phyloP scores from a whole-genome alignment of 2,329 filamentous ascomycete species.

The Diplodia intermedia region DNA sequence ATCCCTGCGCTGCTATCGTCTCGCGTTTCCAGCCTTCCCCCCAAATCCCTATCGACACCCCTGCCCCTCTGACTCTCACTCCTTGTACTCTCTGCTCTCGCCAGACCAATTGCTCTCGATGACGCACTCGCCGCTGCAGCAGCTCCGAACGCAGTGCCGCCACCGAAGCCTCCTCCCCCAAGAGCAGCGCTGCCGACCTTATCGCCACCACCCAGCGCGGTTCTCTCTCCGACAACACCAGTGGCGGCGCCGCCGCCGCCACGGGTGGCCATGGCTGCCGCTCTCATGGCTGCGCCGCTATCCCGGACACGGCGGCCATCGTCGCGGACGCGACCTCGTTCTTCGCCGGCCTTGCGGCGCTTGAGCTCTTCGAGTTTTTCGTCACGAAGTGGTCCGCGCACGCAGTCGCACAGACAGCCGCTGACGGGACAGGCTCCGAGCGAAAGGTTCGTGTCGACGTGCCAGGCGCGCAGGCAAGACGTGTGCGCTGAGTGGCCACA shows the following conservation, averaged over 20 bases:
- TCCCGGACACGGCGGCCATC: slow-evolving; percentile 53
- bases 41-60: slow-evolving; percentile 11
- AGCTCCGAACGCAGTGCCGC: slow-evolving; percentile 8
- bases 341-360: slow-evolving; percentile 44
- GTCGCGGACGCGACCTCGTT: slow-evolving; percentile 47
- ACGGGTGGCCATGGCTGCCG: slow-evolving; percentile 18
- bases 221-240: slow-evolving; percentile 7
- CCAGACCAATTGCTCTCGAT: neutral
- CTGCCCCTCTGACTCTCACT: slow-evolving; percentile 19
- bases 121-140: neutral
- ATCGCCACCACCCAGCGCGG: neutral
- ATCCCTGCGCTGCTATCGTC: slow-evolving; percentile 28
- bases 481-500: slow-evolving; percentile 68
- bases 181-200: neutral
- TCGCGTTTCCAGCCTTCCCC: slow-evolving; percentile 1
- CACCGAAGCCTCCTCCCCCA: slow-evolving; percentile 21
- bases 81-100: slow-evolving; percentile 9
- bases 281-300: slow-evolving; percentile 49
- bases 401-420: slow-evolving; percentile 67
- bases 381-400: slow-evolving; percentile 53
- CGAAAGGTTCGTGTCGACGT: slow-evolving; percentile 49
- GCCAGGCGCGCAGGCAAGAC: slow-evolving; percentile 64
- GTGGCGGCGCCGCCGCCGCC: neutral
- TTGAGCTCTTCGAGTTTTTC: slow-evolving; percentile 40
- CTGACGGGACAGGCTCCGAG: slow-evolving; percentile 65